Evolutionary conservation across 495 filamentous ascomycete species (phyloP).

Genomic region (Talaromyces stipitatus): DNA sequence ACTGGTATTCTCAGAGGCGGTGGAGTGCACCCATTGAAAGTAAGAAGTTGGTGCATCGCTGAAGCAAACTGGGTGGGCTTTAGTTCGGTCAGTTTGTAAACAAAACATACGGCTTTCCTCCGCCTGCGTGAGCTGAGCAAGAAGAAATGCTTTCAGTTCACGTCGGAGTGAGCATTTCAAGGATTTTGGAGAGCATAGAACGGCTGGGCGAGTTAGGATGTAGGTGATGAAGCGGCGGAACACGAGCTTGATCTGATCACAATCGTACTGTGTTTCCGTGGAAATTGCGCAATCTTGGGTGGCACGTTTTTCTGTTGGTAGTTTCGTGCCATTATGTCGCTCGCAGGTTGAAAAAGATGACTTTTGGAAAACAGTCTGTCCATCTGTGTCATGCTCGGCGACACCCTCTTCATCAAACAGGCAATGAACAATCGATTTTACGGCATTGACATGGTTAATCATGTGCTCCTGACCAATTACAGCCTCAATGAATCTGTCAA

Average conservation of each 20-base stretch:
- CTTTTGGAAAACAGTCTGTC: too few species aligned
- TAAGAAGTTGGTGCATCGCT: not conserved
- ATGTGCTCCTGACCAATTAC: slow-evolving; percentile 11
- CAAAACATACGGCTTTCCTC: slow-evolving; percentile 11
- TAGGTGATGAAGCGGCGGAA: not conserved
- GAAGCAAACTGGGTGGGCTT: too few species aligned
- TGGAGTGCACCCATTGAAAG: slow-evolving; percentile 28
- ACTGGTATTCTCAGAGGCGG: slow-evolving; percentile 23
- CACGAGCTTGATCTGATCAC: too few species aligned
- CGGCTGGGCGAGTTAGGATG: slow-evolving; percentile 2
- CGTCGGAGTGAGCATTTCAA: slow-evolving; percentile 3
- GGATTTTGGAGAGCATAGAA: not conserved
- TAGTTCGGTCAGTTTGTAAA: not conserved
- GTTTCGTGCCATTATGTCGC: too few species aligned
- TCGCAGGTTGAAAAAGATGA: too few species aligned
- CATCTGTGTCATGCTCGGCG: too few species aligned
- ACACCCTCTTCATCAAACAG: too few species aligned
- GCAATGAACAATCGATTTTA: too few species aligned
- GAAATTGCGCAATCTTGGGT: not conserved
- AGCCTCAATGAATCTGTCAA: slow-evolving; percentile 31
- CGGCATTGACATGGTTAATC: too few species aligned
- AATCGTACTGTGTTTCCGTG: not conserved
- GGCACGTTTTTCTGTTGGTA: not conserved
- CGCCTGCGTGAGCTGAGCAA: slow-evolving; percentile 17
- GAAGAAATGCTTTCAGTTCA: slow-evolving; percentile 16